These are phyloP conservation scores for Craspedostauros australis DNA, from an alignment of 108 stramenopile genomes.

Conservation along the genomic window DNA sequence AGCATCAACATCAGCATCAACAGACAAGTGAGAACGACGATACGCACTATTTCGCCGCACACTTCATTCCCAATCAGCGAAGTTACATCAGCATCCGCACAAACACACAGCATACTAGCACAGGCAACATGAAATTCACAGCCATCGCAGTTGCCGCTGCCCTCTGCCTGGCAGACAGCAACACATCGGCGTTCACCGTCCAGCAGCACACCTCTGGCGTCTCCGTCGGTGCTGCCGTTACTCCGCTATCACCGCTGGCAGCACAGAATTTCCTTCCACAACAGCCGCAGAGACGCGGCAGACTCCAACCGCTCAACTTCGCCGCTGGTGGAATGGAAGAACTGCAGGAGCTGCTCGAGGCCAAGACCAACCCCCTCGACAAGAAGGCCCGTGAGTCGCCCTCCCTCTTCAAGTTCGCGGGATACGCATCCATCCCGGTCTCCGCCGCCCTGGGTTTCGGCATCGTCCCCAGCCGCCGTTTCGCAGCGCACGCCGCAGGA, in stretches of 20 bases:
- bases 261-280: background rate
- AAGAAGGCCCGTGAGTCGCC: slow-evolving; percentile 41
- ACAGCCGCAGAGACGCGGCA: background rate
- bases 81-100: too few relatives aligned
- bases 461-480: slow-evolving; percentile 31
- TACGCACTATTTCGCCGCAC: too few relatives aligned
- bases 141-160: slow-evolving; percentile 21
- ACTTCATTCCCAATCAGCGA: too few relatives aligned
- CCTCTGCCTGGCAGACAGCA: slow-evolving; percentile 5
- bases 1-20: too few relatives aligned
- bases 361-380: slow-evolving; percentile 11
- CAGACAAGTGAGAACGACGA: too few relatives aligned
- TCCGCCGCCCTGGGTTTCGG: slow-evolving; percentile 47
- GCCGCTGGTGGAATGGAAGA: slow-evolving; percentile 44
- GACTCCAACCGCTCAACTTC: slow-evolving; percentile 20
- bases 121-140: slow-evolving; percentile 20
- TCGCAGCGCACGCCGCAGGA: slow-evolving; percentile 44
- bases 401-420: slow-evolving; percentile 34
- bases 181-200: too few relatives aligned
- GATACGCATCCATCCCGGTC: slow-evolving; percentile 45
- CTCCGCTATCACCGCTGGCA: slow-evolving; percentile 7
- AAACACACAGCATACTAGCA: too few relatives aligned
- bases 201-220: too few relatives aligned
- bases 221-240: slow-evolving; percentile 13
- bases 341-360: slow-evolving; percentile 37